Evolutionary conservation across 805 yeast genomes (phyloP).

Genomic region (Blastobotrys parvus): DNA sequence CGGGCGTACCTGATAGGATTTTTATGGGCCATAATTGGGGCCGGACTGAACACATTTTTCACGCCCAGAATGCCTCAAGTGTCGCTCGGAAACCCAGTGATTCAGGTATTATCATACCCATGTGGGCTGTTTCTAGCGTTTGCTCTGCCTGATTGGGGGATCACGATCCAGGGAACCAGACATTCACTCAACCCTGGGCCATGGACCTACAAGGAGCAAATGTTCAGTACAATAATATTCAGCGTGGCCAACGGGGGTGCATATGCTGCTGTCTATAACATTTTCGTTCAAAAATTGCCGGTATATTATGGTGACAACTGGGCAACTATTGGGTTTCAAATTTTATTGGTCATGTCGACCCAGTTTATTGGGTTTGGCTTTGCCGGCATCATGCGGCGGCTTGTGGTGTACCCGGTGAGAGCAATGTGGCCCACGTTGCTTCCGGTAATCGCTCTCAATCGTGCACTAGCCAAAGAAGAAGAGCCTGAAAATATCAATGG

Average conservation of each 20-base stretch:
- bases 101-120: slow-evolving; percentile 43
- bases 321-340: slow-evolving; percentile 37
- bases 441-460: slow-evolving; percentile 42
- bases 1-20: slow-evolving; percentile 34
- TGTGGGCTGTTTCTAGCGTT: slow-evolving; percentile 40
- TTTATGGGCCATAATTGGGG: slow-evolving; percentile 42
- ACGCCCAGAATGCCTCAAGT: slow-evolving; percentile 47
- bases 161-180: slow-evolving; percentile 30
- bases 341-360: slow-evolving; percentile 44
- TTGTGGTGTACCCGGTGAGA: slow-evolving; percentile 43
- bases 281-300: slow-evolving; percentile 14
- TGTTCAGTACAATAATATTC: slow-evolving; percentile 40
- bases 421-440: slow-evolving; percentile 48
- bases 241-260: slow-evolving; percentile 4
- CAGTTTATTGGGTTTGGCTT: slow-evolving; percentile 61
- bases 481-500: slow-evolving; percentile 21
- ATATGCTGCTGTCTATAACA: slow-evolving; percentile 8
- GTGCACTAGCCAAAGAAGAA: slow-evolving; percentile 32
- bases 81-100: slow-evolving; percentile 34
- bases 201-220: slow-evolving; percentile 54
- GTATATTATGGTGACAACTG: slow-evolving; percentile 11
- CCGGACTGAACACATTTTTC: slow-evolving; percentile 51
- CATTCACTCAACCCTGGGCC: slow-evolving; percentile 48
- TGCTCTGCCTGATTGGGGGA: slow-evolving; percentile 39
- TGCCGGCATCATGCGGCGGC: slow-evolving; percentile 55